Evolutionary conservation across 2,329 filamentous ascomycete genomes (phyloP).

Genomic region (Xylariaceae sp.): DNA sequence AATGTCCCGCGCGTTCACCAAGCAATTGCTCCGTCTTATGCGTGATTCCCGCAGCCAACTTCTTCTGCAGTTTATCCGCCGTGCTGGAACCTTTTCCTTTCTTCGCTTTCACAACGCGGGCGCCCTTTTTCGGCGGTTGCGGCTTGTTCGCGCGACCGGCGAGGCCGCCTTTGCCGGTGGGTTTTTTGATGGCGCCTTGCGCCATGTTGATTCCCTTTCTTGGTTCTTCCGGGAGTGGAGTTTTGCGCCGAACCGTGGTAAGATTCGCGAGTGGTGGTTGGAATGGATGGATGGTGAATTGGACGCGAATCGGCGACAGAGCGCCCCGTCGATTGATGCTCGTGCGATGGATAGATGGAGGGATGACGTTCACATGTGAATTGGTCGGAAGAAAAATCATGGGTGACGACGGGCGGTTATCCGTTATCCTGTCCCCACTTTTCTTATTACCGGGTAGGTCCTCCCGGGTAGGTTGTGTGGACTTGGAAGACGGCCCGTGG

Average conservation of each 20-base stretch:
- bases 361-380: background rate
- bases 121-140: conserved; percentile 33
- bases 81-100: conserved; percentile 26
- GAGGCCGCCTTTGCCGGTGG: conserved; percentile 33
- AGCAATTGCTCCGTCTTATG: conserved; percentile 53
- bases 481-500: no score
- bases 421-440: background rate
- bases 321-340: no score
- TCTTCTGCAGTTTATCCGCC: conserved; percentile 50
- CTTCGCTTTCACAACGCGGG: conserved; percentile 20
- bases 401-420: background rate
- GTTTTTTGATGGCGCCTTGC: conserved; percentile 50
- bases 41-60: conserved; percentile 50
- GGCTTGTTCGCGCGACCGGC: conserved; percentile 43
- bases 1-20: conserved; percentile 53
- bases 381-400: background rate
- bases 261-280: no score
- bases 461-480: no score
- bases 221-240: background rate
- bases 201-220: conserved; percentile 40
- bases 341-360: background rate
- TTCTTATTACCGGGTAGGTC: background rate
- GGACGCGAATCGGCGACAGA: no score
- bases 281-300: no score
- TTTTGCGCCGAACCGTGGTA: background rate